Evolutionary conservation across 768 basidiomycete species (phyloP).

Genomic region (Coprinellus aureogranulatus): DNA sequence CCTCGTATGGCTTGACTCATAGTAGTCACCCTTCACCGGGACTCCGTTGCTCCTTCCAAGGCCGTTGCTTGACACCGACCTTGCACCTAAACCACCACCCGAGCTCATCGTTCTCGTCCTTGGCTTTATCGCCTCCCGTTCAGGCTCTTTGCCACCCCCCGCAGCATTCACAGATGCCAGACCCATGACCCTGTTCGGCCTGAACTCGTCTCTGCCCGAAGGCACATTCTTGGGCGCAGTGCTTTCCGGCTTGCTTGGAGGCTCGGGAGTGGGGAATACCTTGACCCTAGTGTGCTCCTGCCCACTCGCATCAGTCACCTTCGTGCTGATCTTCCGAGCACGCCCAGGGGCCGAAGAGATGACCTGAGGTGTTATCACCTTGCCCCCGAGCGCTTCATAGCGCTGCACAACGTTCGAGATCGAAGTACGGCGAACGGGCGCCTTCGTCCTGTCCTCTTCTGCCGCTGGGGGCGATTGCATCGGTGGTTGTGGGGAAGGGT

Average conservation of each 20-base stretch:
- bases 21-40: not conserved
- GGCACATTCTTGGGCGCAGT: not conserved
- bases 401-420: slow-evolving; percentile 85
- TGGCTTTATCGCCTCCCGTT: no score
- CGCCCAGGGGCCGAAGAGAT: slow-evolving; percentile 16
- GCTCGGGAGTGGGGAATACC: slow-evolving; percentile 6
- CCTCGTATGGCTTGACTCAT: not conserved
- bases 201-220: slow-evolving; percentile 3
- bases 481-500: slow-evolving; percentile 27
- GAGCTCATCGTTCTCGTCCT: not conserved
- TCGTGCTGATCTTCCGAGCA: slow-evolving; percentile 6
- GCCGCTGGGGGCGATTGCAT: slow-evolving; percentile 47
- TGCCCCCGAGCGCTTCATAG: slow-evolving; percentile 66
- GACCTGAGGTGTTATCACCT: slow-evolving; percentile 24
- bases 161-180: not conserved
- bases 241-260: not conserved
- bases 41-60: not conserved
- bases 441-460: slow-evolving; percentile 41
- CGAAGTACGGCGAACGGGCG: slow-evolving; percentile 59
- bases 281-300: slow-evolving; percentile 1
- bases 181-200: not conserved
- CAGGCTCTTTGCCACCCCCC: not conserved
- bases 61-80: not conserved
- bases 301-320: not conserved
- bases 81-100: not conserved